Evolutionary conservation across 345 rosid genomes (phyloP).

Genomic region (Populus ilicifolia): DNA sequence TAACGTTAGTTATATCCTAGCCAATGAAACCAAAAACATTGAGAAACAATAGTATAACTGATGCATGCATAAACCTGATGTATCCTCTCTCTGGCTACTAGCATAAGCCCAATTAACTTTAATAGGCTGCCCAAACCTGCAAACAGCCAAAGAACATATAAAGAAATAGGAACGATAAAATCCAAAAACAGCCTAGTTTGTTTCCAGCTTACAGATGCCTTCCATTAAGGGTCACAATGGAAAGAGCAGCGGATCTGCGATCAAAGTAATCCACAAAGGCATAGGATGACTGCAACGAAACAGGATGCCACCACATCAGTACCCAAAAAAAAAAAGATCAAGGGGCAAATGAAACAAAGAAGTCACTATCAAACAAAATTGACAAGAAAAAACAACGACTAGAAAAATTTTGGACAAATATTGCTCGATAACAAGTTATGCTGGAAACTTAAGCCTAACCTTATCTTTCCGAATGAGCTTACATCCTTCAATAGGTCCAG

Average conservation of each 20-base stretch:
- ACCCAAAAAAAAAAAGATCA: background rate
- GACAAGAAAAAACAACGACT: background rate
- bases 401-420: background rate
- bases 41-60: background rate
- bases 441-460: slow-evolving; percentile 12
- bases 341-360: background rate
- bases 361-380: background rate
- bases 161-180: slow-evolving; percentile 6
- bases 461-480: slow-evolving; percentile 31
- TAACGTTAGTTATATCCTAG: background rate
- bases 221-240: slow-evolving; percentile 32
- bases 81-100: slow-evolving; percentile 36
- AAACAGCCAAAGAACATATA: background rate
- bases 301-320: background rate
- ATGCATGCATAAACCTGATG: slow-evolving; percentile 19
- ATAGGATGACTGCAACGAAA: slow-evolving; percentile 30
- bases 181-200: background rate
- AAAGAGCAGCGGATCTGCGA: slow-evolving; percentile 26
- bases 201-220: slow-evolving; percentile 28
- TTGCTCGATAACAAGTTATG: background rate
- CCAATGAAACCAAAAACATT: too few species aligned
- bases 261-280: slow-evolving; percentile 35
- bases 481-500: slow-evolving; percentile 29
- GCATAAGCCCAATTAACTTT: slow-evolving; percentile 41
- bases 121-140: slow-evolving; percentile 32